A percentile compares a stretch with the other conserved stretches of the same genome.
Conservation (phyloP, 345 rosid species). For the Heritiera littoralis region DNA sequence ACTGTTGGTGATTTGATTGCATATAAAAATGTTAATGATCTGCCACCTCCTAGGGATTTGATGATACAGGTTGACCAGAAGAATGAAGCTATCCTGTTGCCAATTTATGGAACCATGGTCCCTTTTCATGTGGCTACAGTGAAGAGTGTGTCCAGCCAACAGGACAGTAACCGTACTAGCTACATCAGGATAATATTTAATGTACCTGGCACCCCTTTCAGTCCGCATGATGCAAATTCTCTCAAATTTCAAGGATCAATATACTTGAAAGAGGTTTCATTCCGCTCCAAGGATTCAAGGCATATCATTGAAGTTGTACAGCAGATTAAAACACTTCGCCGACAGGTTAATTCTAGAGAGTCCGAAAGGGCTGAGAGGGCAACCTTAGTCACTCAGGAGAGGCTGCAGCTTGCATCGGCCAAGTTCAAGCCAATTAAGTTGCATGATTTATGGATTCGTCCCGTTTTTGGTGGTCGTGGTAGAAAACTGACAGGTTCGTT, state of each 20-base stretch:
- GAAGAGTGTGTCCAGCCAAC: constrained; percentile 52
- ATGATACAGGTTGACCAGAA: constrained; percentile 57
- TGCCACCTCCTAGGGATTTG: constrained; percentile 42
- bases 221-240: constrained; percentile 48
- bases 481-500: constrained; percentile 50
- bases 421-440: constrained; percentile 47
- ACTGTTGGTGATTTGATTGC: constrained; percentile 43
- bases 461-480: constrained; percentile 55
- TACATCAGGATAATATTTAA: constrained; percentile 50
- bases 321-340: constrained; percentile 44
- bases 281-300: constrained; percentile 52
- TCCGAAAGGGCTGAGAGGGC: constrained; percentile 60
- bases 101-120: constrained; percentile 52
- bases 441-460: constrained; percentile 54
- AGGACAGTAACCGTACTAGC: constrained; percentile 43
- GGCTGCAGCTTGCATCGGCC: constrained; percentile 36
- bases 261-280: constrained; percentile 48
- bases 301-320: constrained; percentile 53
- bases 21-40: constrained; percentile 54
- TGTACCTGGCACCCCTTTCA: constrained; percentile 50
- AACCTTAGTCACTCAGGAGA: constrained; percentile 52
- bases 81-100: constrained; percentile 52
- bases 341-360: constrained; percentile 46
- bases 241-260: constrained; percentile 46
- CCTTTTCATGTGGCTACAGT: constrained; percentile 56